These are phyloP conservation scores for Boletellus dicymbophilus DNA, from an alignment of 1,284 basidiomycete species.

Conservation along the genomic window DNA sequence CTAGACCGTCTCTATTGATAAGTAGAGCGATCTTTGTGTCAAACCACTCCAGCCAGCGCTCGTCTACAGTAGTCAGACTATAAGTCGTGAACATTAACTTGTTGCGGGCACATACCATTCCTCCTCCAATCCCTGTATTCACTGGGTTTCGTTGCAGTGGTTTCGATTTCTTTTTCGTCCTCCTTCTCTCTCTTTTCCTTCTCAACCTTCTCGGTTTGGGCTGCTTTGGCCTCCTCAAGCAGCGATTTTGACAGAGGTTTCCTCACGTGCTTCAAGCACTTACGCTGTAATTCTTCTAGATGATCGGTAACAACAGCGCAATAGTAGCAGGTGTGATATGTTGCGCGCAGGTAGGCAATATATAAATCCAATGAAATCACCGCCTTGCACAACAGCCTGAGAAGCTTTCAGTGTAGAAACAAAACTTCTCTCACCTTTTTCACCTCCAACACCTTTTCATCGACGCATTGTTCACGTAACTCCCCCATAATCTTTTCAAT, in stretches of 20 bases:
- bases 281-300: conserved; percentile 90
- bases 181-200: conserved; percentile 39
- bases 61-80: conserved; percentile 51
- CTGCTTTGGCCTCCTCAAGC: conserved; percentile 56
- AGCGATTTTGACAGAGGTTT: conserved; percentile 62
- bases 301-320: conserved; percentile 91
- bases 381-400: conserved; percentile 45
- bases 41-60: conserved; percentile 85
- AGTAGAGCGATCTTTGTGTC: conserved; percentile 82
- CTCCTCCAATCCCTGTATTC: conserved; percentile 66
- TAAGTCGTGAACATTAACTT: conserved; percentile 17
- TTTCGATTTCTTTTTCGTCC: conserved; percentile 34
- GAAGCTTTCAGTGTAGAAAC: conserved; percentile 12
- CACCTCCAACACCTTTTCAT: conserved; percentile 62
- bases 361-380: conserved; percentile 82
- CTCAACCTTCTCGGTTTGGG: conserved; percentile 44
- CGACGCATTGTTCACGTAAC: conserved; percentile 62
- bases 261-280: conserved; percentile 90
- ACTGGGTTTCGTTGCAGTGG: conserved; percentile 15
- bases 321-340: conserved; percentile 93
- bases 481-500: conserved; percentile 74
- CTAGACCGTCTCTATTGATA: conserved; percentile 73
- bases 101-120: conserved; percentile 50
- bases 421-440: conserved; percentile 59
- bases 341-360: conserved; percentile 80